Base-by-base conservation (phyloP, 2,329 filamentous ascomycete genomes). In the Aspergillus sp. region DNA sequence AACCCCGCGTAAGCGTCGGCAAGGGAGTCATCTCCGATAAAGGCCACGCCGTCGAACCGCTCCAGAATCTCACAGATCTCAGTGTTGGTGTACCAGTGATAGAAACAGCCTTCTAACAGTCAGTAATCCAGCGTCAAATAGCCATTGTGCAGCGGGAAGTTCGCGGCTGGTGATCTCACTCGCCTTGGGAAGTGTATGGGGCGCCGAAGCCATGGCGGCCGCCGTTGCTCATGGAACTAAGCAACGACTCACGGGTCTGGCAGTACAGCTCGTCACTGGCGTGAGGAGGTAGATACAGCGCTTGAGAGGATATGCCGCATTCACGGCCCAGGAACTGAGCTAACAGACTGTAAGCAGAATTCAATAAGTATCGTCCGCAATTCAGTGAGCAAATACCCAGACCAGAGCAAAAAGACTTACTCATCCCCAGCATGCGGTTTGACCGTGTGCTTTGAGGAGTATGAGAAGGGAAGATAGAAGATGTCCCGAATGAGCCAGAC, bases 21-120 rank as follows among this genome's bases (percentile, higher is more conserved):
- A 17, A 79, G 69, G 31, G 74, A 68, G 47, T 76, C 69, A 59
- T 82, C 79, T 25, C 80, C 80, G 48, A 81, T 63, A 59, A 82
- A 82, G 19, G 77, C 63, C 6, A 82, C 61, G 19, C 71, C 69
- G 51, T 79, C 77, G 62, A 81, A 81, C 45, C 78, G 75, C 57
- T 76, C 73, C 28, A 82, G 71, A 22, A 81, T 80, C 68, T 79
- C 77, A 66, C 80, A 82, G 48, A 80, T 77, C 59, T 82, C 78
- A 8, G 68, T 59, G 3, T 73, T 71, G 7, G 74, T 70, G 62
- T 77, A 81, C 79, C 80, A 82, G 49, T 71, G 75, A 63, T 80
- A 80, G 54, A 76, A 76, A 61, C 79, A 81, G 31, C 70, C 77
- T 70, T 75, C 8, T 17, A 22, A 41, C 15, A 34, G 59, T 65